Evolutionary conservation across 2,329 filamentous ascomycete genomes (phyloP), one percentile per base, ranked within the genome.

Genomic region (Cytospora mali): DNA sequence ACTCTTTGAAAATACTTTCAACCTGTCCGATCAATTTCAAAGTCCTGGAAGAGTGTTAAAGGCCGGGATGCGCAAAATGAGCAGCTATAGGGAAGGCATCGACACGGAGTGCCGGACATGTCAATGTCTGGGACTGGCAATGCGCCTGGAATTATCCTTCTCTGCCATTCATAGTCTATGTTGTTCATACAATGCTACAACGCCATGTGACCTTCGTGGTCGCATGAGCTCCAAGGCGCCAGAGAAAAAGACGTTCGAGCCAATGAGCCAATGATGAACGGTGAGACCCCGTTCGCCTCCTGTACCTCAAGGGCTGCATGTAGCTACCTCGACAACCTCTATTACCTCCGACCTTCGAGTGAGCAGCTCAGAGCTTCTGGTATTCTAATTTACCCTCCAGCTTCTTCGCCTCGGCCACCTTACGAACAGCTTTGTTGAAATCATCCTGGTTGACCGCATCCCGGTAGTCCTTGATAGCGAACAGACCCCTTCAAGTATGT

Each of bases 371-470:
- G 14, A 61, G 23, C 21, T 61, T 23, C 42, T 63, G 21, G 46
- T 58, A 56, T 52, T 64, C 94, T 55, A 98, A 84, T 82, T 98
- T 98, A 78, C 95, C 94, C 79, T 99, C 95, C 71, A 99, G 80
- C 80, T 99, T 99, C 91, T 99, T 99, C 66, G 92, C 85, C 79
- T 99, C 95, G 18, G 91, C 93, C 69, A 99, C 90, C 86, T 99
- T 99, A 69, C 95, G 89, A 60, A 99, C 95, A 4, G 95, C 95
- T 80, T 97, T 97, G 83, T 97, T 99, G 87, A 98, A 97, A 74
- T 99, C 95, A 72, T 99, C 95, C 76, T 99, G 95, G 79, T 91
- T 98, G 78, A 99, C 91, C 14, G 93, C 88, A 71, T 99, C 95
- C 66, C 96, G 84, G 76, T 98, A 97, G 74, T 97, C 95, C 79